Percentiles rank a stretch among this genome's conserved stretches.
Conservation (phyloP, 345 rosid species). For the Citrus australasica region DNA sequence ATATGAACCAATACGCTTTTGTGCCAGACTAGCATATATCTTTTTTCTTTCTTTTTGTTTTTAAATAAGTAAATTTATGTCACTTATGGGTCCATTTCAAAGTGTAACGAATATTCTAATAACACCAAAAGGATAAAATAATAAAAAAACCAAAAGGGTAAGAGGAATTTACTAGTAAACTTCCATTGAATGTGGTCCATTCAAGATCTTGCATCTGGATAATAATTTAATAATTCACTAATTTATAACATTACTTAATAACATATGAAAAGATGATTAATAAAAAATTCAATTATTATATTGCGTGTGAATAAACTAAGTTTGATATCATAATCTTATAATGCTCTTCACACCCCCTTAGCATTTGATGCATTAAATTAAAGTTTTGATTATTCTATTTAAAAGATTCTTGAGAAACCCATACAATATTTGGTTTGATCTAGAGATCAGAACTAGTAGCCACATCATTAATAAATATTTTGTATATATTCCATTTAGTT, state of each 20-base stretch:
- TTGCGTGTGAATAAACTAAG: neutral
- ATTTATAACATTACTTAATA: neutral
- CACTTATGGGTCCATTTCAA: neutral
- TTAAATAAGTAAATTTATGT: too few relatives aligned
- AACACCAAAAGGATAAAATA: neutral
- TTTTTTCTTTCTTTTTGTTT: neutral
- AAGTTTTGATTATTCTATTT: neutral
- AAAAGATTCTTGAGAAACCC: neutral
- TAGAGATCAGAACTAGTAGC: neutral
- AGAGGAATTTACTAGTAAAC: neutral
- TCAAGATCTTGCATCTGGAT: neutral
- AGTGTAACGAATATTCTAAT: neutral
- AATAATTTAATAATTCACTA: neutral
- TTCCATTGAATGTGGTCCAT: conserved; percentile 1
- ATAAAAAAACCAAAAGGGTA: neutral
- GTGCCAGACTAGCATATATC: neutral
- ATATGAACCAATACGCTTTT: neutral
- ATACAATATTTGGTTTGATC: neutral
- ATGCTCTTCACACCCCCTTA: neutral
- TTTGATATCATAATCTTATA: too few relatives aligned
- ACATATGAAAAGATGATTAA: neutral
- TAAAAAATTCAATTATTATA: neutral
- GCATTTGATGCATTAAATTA: neutral
- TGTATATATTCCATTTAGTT: neutral
- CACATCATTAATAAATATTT: neutral